A percentile compares a stretch with the other conserved stretches of the same genome.
Evolutionary conservation across 2,329 filamentous ascomycete species (phyloP).

Genomic region (Fusarium musae): DNA sequence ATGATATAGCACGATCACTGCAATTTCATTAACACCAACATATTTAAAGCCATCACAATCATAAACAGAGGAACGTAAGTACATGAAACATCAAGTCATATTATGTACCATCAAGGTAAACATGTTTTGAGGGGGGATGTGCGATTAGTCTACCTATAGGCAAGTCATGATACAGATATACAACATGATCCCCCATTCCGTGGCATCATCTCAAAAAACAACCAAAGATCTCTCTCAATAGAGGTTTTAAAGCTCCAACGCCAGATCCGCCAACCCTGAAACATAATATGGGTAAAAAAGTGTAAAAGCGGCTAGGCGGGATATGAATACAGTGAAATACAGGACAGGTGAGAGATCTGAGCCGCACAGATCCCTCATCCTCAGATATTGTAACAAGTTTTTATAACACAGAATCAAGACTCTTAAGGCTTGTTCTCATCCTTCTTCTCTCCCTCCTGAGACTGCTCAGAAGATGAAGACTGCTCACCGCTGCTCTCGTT

Average conservation of each 20-base stretch:
- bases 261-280: constrained; percentile 59
- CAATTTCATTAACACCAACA: background rate
- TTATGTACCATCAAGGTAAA: constrained; percentile 1
- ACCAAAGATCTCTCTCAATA: constrained; percentile 53
- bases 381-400: constrained; percentile 47
- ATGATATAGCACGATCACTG: constrained; percentile 14
- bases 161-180: constrained; percentile 57
- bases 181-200: constrained; percentile 56
- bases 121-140: constrained; percentile 65
- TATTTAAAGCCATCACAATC: background rate
- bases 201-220: constrained; percentile 59
- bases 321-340: constrained; percentile 66
- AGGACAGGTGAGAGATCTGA: constrained; percentile 50
- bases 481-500: constrained; percentile 69
- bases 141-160: constrained; percentile 62
- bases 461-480: constrained; percentile 60
- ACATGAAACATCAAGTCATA: background rate
- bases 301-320: constrained; percentile 52
- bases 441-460: constrained; percentile 80
- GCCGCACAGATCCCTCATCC: constrained; percentile 49
- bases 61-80: background rate
- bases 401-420: constrained; percentile 38
- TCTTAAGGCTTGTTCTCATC: constrained; percentile 74
- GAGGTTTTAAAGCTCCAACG: constrained; percentile 65
- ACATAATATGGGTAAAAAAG: constrained; percentile 60